Evolutionary conservation across 805 yeast genomes (phyloP), one percentile per base, ranked within the genome.

Genomic region (Starmerella sp.): DNA sequence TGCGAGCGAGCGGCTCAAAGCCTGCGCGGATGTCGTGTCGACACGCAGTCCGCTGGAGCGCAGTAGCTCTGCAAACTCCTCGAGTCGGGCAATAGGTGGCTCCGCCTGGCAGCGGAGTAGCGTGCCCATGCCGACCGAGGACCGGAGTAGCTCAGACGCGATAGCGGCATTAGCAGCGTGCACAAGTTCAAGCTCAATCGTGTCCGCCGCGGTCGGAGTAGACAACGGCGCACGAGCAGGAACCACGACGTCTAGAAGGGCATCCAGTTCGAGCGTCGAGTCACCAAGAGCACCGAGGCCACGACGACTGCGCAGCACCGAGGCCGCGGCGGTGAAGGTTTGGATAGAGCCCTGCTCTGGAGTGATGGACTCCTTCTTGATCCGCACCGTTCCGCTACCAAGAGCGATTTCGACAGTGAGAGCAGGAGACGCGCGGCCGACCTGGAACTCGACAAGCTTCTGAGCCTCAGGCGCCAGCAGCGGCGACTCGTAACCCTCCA

Each of bases 51-150:
- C 68, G 13, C 56, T 59, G 54, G 79, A 76, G 10, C 80, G 73
- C 35, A 90, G 81, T 63, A 83, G 85, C 59, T 81, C 77, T 52
- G 83, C 80, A 67, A 93, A 85, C 3, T 84, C 78, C 64, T 86
- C 93, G 70, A 91, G 74, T 65, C 89, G 86, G 37, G 82, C 83
- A 55, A 83, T 72, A 4, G 91, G 81, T 30, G 98, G 98, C 60
- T 84, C 79, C 3, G 86, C 77, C 62, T 90, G 95, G 66, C 95
- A 84, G 70, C 97, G 83, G 64, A 93, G 77, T 46, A 93, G 78
- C 0, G 97, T 86, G 51, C 75, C 69, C 60, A 84, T 89, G 0
- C 97, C 96, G 41, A 91, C 73, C 4, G 77, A 78, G 15, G 57
- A 54, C 7, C 58, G 51, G 63, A 84, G 84, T 14, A 84, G 71